A percentile compares a stretch with the other conserved stretches of the same genome.
phyloP scores from a whole-genome alignment of 805 yeast genomes.

The Nakazawaea ernobii region DNA sequence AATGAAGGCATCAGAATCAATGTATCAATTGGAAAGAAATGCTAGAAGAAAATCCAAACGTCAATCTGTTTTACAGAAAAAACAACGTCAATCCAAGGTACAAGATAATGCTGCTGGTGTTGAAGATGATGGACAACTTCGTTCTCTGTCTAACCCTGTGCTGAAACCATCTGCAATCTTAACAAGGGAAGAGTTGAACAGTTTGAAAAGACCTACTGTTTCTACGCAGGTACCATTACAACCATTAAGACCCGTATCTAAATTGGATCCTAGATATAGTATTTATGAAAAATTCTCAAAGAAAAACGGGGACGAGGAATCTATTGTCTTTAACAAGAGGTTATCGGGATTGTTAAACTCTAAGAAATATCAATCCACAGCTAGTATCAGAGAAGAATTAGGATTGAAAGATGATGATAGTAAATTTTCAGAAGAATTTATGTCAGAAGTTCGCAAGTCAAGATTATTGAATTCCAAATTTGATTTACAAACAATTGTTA shows the following conservation, averaged over 20 bases:
- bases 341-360: constrained; percentile 7
- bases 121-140: constrained; percentile 11
- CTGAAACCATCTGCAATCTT: constrained; percentile 26
- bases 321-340: constrained; percentile 5
- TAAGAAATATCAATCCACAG: constrained; percentile 5
- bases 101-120: constrained; percentile 5
- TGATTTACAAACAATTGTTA: constrained; percentile 17
- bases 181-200: constrained; percentile 39
- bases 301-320: constrained; percentile 3
- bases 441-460: constrained; percentile 38
- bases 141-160: constrained; percentile 6
- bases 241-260: constrained; percentile 43
- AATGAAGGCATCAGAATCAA: constrained; percentile 35
- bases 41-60: constrained; percentile 36
- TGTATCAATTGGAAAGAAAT: constrained; percentile 33
- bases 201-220: constrained; percentile 38
- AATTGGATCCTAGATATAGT: constrained; percentile 50
- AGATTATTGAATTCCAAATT: constrained; percentile 37
- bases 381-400: constrained; percentile 22
- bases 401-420: constrained; percentile 12
- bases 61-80: constrained; percentile 32
- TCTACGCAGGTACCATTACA: constrained; percentile 35
- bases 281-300: constrained; percentile 37
- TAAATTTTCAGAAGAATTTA: constrained; percentile 36
- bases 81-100: constrained; percentile 27